Evolutionary conservation across 495 filamentous ascomycete genomes (phyloP), one percentile per base, ranked within the genome.

Genomic region (Pyrenopolyporus hunteri): DNA sequence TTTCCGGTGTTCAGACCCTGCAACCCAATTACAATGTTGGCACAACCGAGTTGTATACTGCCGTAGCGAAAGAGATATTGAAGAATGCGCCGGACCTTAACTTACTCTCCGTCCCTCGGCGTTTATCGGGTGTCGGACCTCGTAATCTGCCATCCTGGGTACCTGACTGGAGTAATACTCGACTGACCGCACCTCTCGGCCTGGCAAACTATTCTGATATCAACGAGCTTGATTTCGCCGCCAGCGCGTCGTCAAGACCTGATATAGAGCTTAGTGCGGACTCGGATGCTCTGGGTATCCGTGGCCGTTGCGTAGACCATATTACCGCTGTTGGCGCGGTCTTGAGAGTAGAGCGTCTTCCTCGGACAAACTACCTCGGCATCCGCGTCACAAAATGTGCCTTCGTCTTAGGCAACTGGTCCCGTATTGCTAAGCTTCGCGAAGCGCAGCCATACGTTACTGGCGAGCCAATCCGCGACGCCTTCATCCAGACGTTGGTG

Each of bases 161-260:
- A 5, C 61, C 61, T 6, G 61, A 64, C 14, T 64, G 55, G 61
- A 59, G 32, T 20, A 64, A 55, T 19, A 64, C 61, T 19, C 54
- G 61, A 39, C 47, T 64, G 25, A 64, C 61, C 4, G 61, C 61
- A n/a, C 61, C 61, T 13, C 5, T 64, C 0, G 61, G 61, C 20
- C 31, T 64, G 6, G 61, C 50, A 19, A 64, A 64, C 23, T 64
- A 64, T 40, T 59, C 54, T 2, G 61, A 64, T n/a, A 59, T 64
- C 31, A 64, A 55, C 22, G 61, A 64, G 10, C 20, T 64, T 5
- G 44, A 19, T 10, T 64, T 64, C 45, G 36, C 55, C 20, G 44
- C 61, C 16, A 59, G 55, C 13, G 49, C 43, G 22, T 56, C 35
- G 4, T 64, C 61, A 16, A 50, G 6, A 17, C 43, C 61, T 6